Base-by-base conservation (phyloP, 495 filamentous ascomycete genomes). In the Lentithecium fluviatile region DNA sequence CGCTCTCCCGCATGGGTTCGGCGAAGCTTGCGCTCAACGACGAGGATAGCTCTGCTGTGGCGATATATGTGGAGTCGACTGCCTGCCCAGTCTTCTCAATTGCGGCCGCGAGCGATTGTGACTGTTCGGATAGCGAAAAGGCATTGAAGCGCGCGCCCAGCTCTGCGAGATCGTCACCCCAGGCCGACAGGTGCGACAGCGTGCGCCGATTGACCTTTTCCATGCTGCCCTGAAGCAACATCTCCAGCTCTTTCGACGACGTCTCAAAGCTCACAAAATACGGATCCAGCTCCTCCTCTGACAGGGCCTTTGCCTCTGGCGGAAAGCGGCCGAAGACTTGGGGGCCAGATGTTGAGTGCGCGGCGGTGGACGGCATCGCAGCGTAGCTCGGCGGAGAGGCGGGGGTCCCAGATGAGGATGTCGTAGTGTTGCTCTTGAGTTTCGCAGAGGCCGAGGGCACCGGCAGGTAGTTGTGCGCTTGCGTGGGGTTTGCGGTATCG, bases 41-140 rank as follows among this genome's bases (percentile, higher is more conserved):
- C 1, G 82, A 82, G 1, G 92, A 91, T 1, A 98, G 77, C 68
- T 97, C 94, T 66, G 95, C 91, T 0, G 93, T 96, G 23, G 90
- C 91, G 56, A 98, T 92, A 69, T 96, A 98, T 1, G 95, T 96
- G 1, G 88, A 90, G 71, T 98, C 94, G 1, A 91, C 90, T 3
- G 94, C 95, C 71, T 98, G 95, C 0, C 94, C 94, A 40, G 93
- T 84, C 48, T 91, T 86, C 74, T 98, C 94, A 60, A 97, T 96
- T 2, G 94, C 93, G 4, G 91, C 85, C n/a, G 90, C 88, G 3
- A 98, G 85, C 1, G 88, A 88, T 2, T 87, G 83, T 2, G 89
- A 90, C 56, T 88, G 88, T 73, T 98, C 95, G 0, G 91, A 95
- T 0, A 98, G 78, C 0, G 94, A 94, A 72, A 97, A 97, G n/a